These are phyloP conservation scores for Chaetomidium leptoderma DNA, from an alignment of 495 filamentous ascomycete genomes.

Conservation along the genomic window DNA sequence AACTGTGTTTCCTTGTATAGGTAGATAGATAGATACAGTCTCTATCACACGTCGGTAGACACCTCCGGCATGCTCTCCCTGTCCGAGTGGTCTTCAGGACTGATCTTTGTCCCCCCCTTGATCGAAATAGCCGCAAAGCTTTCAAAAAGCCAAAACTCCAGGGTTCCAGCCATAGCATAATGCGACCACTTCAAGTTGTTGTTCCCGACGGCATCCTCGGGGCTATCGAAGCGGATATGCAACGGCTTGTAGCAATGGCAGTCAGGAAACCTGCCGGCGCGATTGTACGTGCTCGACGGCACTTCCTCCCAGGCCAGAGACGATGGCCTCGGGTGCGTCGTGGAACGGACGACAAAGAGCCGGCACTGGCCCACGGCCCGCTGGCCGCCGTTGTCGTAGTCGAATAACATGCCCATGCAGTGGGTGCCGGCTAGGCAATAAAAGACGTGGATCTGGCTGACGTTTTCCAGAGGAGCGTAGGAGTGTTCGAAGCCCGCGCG, in stretches of 20 bases:
- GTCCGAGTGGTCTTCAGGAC: no score
- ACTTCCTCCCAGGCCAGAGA: neutral
- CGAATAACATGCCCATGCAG: conserved; percentile 3
- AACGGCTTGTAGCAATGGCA: no score
- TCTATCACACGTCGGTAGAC: no score
- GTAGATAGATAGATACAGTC: no score
- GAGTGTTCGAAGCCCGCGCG: neutral
- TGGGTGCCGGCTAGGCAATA: neutral
- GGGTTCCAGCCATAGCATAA: neutral
- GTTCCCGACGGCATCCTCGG: neutral
- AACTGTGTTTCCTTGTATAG: no score
- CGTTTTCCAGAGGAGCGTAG: neutral
- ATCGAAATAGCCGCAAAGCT: neutral
- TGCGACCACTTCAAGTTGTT: neutral
- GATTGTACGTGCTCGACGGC: no score
- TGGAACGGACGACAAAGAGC: neutral
- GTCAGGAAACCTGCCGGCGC: no score
- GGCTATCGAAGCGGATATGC: no score
- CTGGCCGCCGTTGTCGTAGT: conserved; percentile 5
- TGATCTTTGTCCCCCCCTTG: neutral
- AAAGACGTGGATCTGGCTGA: neutral
- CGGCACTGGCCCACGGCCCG: conserved; percentile 2
- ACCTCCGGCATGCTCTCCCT: no score
- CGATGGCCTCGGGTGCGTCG: neutral
- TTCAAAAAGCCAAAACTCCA: neutral